Evolutionary conservation across 2,329 filamentous ascomycete genomes (phyloP).

Genomic region (Fragosphaeria purpurea): DNA sequence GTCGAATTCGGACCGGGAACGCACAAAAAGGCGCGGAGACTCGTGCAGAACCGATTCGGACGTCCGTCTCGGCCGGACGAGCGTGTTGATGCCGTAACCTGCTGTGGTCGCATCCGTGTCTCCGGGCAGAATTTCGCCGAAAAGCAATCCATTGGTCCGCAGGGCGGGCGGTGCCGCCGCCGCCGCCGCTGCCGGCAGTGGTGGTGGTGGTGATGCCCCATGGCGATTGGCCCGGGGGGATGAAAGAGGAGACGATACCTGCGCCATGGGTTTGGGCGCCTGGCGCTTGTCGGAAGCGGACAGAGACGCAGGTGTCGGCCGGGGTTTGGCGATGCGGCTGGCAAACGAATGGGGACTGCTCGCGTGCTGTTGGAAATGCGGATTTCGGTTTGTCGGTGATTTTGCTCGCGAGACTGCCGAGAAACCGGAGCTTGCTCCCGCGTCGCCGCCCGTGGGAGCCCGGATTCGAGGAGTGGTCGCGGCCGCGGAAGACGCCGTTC

Average conservation of each 20-base stretch:
- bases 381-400: background rate
- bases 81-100: conserved; percentile 50
- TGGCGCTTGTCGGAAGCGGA: conserved; percentile 23
- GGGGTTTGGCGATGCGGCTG: conserved; percentile 46
- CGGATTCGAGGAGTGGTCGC: background rate
- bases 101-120: conserved; percentile 40
- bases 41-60: conserved; percentile 61
- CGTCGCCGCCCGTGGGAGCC: background rate
- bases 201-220: conserved; percentile 14
- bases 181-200: too few species aligned
- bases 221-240: conserved; percentile 14
- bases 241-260: conserved; percentile 26
- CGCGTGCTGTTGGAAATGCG: background rate
- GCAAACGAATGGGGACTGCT: conserved; percentile 19
- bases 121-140: conserved; percentile 63
- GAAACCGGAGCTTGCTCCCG: conserved; percentile 18
- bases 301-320: conserved; percentile 18
- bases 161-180: conserved; percentile 15
- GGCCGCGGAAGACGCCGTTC: background rate
- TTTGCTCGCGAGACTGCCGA: conserved; percentile 6
- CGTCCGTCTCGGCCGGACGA: conserved; percentile 46
- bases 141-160: conserved; percentile 47
- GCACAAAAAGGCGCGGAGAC: conserved; percentile 29
- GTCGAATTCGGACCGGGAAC: conserved; percentile 47
- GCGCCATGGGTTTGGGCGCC: conserved; percentile 34